phyloP scores from a whole-genome alignment of 768 basidiomycete genomes.

The Mycena indigotica region DNA sequence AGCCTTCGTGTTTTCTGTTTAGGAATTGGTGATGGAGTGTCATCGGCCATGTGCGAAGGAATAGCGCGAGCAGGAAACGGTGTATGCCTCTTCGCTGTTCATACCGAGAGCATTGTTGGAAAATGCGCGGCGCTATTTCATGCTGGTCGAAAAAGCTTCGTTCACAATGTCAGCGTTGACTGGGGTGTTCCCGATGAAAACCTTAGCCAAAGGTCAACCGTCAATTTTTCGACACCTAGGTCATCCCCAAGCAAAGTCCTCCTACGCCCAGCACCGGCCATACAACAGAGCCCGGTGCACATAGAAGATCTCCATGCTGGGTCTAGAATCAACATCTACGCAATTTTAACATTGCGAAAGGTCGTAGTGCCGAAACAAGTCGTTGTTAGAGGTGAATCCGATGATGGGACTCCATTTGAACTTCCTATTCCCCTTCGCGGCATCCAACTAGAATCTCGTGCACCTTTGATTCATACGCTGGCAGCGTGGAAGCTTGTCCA shows the following conservation, averaged over 20 bases:
- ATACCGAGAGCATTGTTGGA: conserved; percentile 46
- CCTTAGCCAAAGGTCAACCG: conserved; percentile 12
- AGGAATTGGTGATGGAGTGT: conserved; percentile 55
- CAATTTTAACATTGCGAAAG: conserved; percentile 34
- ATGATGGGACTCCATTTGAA: conserved; percentile 35
- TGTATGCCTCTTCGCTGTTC: conserved; percentile 46
- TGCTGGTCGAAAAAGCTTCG: conserved; percentile 49
- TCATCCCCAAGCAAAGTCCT: conserved; percentile 24
- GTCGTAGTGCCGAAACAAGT: conserved; percentile 34
- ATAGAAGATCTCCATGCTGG: conserved; percentile 40
- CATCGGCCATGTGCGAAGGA: conserved; percentile 52
- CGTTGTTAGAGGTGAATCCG: conserved; percentile 37
- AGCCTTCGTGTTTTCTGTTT: conserved; percentile 57
- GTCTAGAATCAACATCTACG: conserved; percentile 36
- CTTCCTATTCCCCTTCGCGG: conserved; percentile 33
- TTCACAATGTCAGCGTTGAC: conserved; percentile 50
- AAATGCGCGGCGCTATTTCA: conserved; percentile 54
- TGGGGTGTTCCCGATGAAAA: conserved; percentile 45
- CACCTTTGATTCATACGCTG: conserved; percentile 53
- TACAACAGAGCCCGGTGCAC: conserved; percentile 39
- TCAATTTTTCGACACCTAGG: conserved; percentile 22
- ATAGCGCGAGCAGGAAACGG: conserved; percentile 61
- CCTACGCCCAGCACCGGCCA: conserved; percentile 28
- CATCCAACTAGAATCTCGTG: conserved; percentile 33
- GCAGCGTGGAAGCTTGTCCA: conserved; percentile 58